phyloP scores from a whole-genome alignment of 2,329 filamentous ascomycete genomes.

The Ophiobolus disseminans region DNA sequence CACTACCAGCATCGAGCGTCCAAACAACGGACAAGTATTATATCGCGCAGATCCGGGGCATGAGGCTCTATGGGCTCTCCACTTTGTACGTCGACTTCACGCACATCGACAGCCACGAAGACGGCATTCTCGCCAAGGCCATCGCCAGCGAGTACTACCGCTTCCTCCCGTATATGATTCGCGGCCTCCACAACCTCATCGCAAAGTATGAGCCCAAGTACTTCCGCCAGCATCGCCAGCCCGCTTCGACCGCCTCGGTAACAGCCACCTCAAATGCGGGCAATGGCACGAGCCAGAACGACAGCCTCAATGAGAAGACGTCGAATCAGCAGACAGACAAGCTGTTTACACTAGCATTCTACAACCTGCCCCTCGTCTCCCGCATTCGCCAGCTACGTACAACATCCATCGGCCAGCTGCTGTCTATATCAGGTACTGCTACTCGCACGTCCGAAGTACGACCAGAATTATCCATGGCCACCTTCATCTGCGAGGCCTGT shows the following conservation, averaged over 20 bases:
- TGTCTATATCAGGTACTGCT: conserved; percentile 96
- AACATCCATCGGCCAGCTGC: conserved; percentile 86
- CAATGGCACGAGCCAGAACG: conserved; percentile 65
- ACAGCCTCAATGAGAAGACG: conserved; percentile 71
- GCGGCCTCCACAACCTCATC: conserved; percentile 89
- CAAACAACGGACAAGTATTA: conserved; percentile 83
- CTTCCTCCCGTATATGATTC: conserved; percentile 88
- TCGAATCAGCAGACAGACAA: conserved; percentile 96
- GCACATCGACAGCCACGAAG: conserved; percentile 78
- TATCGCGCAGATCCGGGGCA: conserved; percentile 80
- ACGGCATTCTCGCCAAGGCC: conserved; percentile 82
- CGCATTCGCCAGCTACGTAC: conserved; percentile 86
- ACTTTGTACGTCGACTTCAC: conserved; percentile 88
- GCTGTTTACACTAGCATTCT: conserved; percentile 90
- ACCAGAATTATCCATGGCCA: conserved; percentile 89
- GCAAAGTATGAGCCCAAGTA: conserved; percentile 94
- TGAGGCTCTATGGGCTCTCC: conserved; percentile 76
- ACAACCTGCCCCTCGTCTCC: conserved; percentile 88
- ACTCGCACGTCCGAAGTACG: conserved; percentile 96
- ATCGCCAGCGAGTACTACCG: conserved; percentile 93
- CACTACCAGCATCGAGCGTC: conserved; percentile 71
- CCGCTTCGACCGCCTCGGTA: conserved; percentile 74
- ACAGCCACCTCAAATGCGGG: conserved; percentile 68
- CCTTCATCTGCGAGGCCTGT: conserved; percentile 90
- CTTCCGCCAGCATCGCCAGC: conserved; percentile 89